Base-by-base conservation (phyloP, 1,139 yeast species). In the Barnettozyma hawaiiensis region DNA sequence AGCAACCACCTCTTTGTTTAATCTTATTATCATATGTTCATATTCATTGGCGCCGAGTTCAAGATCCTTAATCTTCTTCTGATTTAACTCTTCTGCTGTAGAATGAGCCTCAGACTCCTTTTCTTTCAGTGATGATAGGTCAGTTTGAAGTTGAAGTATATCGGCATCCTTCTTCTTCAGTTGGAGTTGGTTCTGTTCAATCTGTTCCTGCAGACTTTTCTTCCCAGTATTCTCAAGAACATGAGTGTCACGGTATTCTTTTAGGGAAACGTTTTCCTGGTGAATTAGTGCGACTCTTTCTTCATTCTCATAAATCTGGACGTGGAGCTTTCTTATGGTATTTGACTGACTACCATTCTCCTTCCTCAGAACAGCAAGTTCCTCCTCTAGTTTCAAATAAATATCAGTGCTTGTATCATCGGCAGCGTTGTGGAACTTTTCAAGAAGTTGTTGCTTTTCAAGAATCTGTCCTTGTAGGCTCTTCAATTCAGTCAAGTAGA, bases 401-500 rank as follows among this genome's bases (percentile, higher is more conserved):
- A n/a, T n/a, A 31, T 31, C 14, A 4, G 6, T 14, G n/a, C 33
- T 31, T 11, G n/a, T 31, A 11, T 19, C 21, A 22, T 5, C 11
- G n/a, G n/a, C n/a, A n/a, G n/a, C n/a, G 7, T 20, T 14, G 2
- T 32, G 16, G 9, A 31, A 8, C 23, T 18, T 20, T 28, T 18
- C 5, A 24, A 24, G 27, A 5, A 10, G 9, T 15, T 28, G 31
- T 35, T 50, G 50, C 33, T 48, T 52, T 32, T 55, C 55, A 7
- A 47, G 43, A 12, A 61, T 41, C 35, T 59, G 60, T 12, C 51
- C 51, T 31, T 53, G 57, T 10, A 58, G 41, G 29, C 54, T 60
- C 36, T 48, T 52, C 42, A 62, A 45, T 29, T 61, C 63, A 3
- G 52, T 49, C n/a, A 55, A 40, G 46, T 59, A 64, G 16, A 64